A percentile compares a stretch with the other conserved stretches of the same genome.
phyloP scores from a whole-genome alignment of 1,284 basidiomycete species.

The Ustilago bromivora region DNA sequence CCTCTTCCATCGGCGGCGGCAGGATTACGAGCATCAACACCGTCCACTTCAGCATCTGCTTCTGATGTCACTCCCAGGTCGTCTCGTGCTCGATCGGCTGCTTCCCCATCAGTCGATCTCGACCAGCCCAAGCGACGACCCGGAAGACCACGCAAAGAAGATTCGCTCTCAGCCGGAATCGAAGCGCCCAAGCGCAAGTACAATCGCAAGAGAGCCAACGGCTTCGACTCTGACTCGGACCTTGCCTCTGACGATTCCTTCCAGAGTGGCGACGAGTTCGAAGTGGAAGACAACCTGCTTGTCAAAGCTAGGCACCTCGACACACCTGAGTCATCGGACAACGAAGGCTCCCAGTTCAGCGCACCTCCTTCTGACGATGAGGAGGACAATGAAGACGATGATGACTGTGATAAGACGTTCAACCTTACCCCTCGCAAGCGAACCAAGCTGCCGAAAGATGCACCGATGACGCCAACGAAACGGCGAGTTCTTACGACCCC shows the following conservation, averaged over 20 bases:
- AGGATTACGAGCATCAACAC: conserved; percentile 12
- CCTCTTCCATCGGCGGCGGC: conserved; percentile 10
- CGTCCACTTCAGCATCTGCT: conserved; percentile 23
- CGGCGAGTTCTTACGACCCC: conserved; percentile 39
- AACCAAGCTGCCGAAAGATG: conserved; percentile 30
- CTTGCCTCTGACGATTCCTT: conserved; percentile 50
- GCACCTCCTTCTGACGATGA: conserved; percentile 20
- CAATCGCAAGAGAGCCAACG: conserved; percentile 29
- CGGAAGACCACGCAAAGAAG: conserved; percentile 40
- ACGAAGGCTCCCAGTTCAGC: conserved; percentile 43
- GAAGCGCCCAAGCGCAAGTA: conserved; percentile 25
- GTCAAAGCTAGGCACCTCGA: conserved; percentile 46
- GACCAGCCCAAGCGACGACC: conserved; percentile 42
- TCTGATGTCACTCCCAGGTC: conserved; percentile 14
- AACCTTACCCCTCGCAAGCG: conserved; percentile 39
- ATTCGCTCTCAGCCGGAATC: conserved; percentile 46
- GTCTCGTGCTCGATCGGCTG: conserved; percentile 14
- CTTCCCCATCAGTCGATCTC: conserved; percentile 13
- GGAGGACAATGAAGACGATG: conserved; percentile 30
- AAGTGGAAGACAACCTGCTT: conserved; percentile 45
- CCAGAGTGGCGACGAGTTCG: conserved; percentile 48
- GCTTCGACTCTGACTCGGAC: conserved; percentile 41
- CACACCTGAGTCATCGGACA: conserved; percentile 45
- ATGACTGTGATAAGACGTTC: conserved; percentile 37
- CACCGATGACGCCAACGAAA: conserved; percentile 45